Conservation (phyloP, 768 basidiomycete species). For the Pseudohyphozyma bogoriensis region DNA sequence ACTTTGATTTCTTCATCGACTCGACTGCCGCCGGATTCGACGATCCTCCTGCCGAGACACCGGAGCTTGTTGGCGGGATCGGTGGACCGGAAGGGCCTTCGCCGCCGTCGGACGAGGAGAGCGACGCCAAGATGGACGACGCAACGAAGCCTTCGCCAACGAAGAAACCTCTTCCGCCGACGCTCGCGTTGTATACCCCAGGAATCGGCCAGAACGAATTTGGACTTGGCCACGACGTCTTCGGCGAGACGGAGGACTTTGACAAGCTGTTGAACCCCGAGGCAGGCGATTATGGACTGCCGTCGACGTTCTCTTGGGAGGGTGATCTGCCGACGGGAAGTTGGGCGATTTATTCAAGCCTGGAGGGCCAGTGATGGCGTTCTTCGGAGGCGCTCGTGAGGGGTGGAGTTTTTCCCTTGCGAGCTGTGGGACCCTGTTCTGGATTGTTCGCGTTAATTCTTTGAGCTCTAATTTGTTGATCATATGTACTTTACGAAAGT, state of each 20-base stretch:
- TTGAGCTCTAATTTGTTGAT: too few relatives aligned
- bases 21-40: slow-evolving; percentile 20
- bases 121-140: too few relatives aligned
- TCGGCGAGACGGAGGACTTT: neutral
- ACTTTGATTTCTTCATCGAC: slow-evolving; percentile 20
- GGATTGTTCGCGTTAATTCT: too few relatives aligned
- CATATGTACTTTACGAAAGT: too few relatives aligned
- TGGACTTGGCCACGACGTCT: neutral
- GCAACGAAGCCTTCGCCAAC: neutral
- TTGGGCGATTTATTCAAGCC: neutral
- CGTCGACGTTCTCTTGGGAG: slow-evolving; percentile 5
- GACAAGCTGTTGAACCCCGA: neutral
- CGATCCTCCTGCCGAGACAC: slow-evolving; percentile 4
- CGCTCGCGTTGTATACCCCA: neutral
- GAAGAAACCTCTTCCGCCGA: neutral
- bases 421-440: too few relatives aligned
- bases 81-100: too few relatives aligned
- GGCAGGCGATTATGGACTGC: neutral
- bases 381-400: too few relatives aligned
- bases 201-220: neutral
- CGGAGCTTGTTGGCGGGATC: slow-evolving; percentile 8
- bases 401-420: too few relatives aligned
- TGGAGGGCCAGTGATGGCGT: neutral
- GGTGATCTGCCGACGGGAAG: neutral
- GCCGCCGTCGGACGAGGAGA: neutral